phyloP scores from a whole-genome alignment of 208 protist genomes.

The Naegleria gruberi region DNA sequence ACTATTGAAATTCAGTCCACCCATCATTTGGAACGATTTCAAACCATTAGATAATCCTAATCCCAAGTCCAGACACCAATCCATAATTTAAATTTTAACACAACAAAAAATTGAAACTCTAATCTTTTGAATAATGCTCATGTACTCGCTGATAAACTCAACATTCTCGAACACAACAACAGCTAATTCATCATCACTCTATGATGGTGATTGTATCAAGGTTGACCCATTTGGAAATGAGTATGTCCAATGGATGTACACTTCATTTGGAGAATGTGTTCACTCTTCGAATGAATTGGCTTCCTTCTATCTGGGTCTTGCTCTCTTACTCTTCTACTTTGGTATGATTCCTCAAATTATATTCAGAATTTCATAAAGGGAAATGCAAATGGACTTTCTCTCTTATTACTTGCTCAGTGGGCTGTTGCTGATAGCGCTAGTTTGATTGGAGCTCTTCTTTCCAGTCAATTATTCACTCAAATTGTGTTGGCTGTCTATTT shows the following conservation, averaged over 20 bases:
- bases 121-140: too few relatives aligned
- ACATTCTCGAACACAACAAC: too few relatives aligned
- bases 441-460: neutral
- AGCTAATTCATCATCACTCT: too few relatives aligned
- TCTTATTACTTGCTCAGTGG: neutral
- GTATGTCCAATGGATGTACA: neutral
- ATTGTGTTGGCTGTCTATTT: conserved; percentile 8
- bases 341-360: neutral
- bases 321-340: neutral
- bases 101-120: too few relatives aligned
- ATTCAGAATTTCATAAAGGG: neutral
- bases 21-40: too few relatives aligned
- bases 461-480: neutral
- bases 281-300: neutral
- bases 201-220: neutral
- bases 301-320: neutral
- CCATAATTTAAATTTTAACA: too few relatives aligned
- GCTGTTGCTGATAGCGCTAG: neutral
- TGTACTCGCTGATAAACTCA: too few relatives aligned
- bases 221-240: neutral
- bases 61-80: too few relatives aligned
- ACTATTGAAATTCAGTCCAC: too few relatives aligned
- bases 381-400: neutral
- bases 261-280: neutral
- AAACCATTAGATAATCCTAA: too few relatives aligned